phyloP scores from a whole-genome alignment of 179 eudicot genomes.

The Gypsophila paniculata region DNA sequence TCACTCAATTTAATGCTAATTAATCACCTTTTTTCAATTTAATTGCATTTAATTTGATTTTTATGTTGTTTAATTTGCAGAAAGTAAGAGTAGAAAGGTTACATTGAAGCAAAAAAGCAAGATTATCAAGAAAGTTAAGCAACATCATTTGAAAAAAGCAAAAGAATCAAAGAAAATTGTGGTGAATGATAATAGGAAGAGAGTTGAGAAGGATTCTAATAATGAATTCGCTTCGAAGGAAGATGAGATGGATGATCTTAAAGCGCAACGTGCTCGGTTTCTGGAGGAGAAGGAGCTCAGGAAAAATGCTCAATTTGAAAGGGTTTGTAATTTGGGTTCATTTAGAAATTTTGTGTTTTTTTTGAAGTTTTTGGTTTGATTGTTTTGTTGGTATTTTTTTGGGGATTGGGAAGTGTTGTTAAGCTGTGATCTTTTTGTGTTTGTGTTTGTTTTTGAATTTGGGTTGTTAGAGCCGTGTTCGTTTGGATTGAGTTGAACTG shows the following conservation, averaged over 20 bases:
- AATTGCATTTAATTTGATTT: not conserved
- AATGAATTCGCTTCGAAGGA: conserved; percentile 95
- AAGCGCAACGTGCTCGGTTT: conserved; percentile 62
- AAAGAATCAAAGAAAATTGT: conserved; percentile 86
- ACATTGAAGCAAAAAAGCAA: conserved; percentile 72
- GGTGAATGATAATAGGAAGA: conserved; percentile 39
- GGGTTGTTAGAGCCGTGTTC: not conserved
- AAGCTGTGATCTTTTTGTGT: not conserved
- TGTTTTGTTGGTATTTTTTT: not conserved
- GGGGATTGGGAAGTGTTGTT: too few relatives aligned
- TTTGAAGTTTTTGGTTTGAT: not conserved
- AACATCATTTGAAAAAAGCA: conserved; percentile 90
- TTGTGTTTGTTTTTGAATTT: not conserved
- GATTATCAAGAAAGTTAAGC: conserved; percentile 74
- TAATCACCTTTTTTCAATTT: not conserved
- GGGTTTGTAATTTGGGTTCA: conserved; percentile 36
- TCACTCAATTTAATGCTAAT: not conserved
- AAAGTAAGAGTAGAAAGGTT: conserved; percentile 86
- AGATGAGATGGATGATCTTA: conserved; percentile 77
- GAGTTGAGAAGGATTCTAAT: conserved; percentile 84
- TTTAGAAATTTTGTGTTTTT: not conserved
- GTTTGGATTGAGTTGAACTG: not conserved
- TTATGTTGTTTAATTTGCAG: conserved; percentile 25
- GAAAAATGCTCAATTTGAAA: conserved; percentile 84
- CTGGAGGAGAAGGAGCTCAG: conserved; percentile 63